Evolutionary conservation across 73 alveolate species (phyloP).

Genomic region (Loxodes magnus): DNA sequence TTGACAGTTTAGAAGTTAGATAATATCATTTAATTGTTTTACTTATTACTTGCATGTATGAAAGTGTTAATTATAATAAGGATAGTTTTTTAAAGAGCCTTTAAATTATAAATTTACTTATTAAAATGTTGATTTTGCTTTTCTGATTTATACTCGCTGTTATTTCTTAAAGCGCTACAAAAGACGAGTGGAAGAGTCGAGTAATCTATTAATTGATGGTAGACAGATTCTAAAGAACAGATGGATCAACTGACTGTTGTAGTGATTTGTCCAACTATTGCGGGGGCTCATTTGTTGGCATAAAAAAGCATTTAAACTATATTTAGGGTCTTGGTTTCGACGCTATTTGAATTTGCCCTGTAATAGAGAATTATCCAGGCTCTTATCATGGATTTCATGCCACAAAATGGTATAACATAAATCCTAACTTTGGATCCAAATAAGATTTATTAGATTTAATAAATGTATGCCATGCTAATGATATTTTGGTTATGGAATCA

Average conservation of each 20-base stretch:
- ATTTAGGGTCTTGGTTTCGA: conserved; percentile 63
- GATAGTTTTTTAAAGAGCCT: too few relatives aligned
- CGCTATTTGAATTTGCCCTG: conserved; percentile 93
- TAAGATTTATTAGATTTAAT: conserved; percentile 51
- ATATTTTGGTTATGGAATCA: conserved; percentile 86
- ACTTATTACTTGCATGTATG: too few relatives aligned
- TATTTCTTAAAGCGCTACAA: conserved; percentile 6
- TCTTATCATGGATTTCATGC: conserved; percentile 88
- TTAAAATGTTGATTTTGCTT: too few relatives aligned
- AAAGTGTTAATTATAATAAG: too few relatives aligned
- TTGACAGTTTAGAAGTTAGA: too few relatives aligned
- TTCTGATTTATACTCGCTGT: neutral
- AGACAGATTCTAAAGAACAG: conserved; percentile 58
- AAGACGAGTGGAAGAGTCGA: conserved; percentile 79
- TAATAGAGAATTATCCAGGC: conserved; percentile 51
- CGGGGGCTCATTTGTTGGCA: conserved; percentile 86
- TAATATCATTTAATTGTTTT: too few relatives aligned
- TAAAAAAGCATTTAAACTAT: conserved; percentile 60
- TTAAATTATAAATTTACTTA: too few relatives aligned
- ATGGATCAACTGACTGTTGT: conserved; percentile 16
- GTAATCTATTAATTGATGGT: conserved; percentile 84
- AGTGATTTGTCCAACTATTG: conserved; percentile 52
- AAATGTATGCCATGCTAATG: conserved; percentile 61
- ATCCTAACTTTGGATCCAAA: conserved; percentile 73
- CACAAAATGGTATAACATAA: conserved; percentile 45